These are phyloP conservation scores for Draba incana DNA, from an alignment of 345 rosid genomes.

Conservation along the genomic window DNA sequence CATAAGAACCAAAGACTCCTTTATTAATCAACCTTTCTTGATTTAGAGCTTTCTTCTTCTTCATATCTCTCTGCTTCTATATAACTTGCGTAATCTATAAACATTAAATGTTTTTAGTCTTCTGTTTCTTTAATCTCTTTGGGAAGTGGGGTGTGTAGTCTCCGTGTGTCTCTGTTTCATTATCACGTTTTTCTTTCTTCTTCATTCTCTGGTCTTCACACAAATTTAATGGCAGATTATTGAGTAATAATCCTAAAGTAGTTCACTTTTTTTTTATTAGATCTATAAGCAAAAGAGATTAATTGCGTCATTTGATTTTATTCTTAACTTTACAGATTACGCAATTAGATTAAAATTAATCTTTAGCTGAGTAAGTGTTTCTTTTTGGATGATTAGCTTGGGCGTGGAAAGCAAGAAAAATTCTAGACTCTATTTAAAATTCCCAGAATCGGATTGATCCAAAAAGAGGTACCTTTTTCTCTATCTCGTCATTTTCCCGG, in stretches of 20 bases:
- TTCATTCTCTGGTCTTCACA: conserved; percentile 8
- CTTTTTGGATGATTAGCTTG: conserved; percentile 23
- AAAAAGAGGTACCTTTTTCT: conserved; percentile 27
- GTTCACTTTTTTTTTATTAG: conserved; percentile 1
- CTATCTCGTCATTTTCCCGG: conserved; percentile 5
- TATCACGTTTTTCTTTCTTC: conserved; percentile 16
- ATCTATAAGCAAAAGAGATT: conserved; percentile 32
- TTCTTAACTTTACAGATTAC: conserved; percentile 29
- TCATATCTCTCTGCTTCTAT: conserved; percentile 18
- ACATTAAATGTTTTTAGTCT: conserved; percentile 29
- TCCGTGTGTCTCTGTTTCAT: conserved; percentile 20
- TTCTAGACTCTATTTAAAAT: conserved; percentile 11
- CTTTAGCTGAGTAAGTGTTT: conserved; percentile 21
- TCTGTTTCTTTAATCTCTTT: conserved; percentile 26
- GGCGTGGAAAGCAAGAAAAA: conserved; percentile 28
- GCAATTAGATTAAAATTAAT: conserved; percentile 32
- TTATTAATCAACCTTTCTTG: background rate
- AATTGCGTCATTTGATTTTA: conserved; percentile 37
- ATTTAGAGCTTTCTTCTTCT: conserved; percentile 23
- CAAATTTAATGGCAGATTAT: background rate
- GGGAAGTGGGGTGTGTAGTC: conserved; percentile 37
- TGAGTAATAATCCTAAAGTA: conserved; percentile 31
- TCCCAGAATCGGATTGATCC: conserved; percentile 37
- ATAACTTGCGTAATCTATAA: too few relatives aligned
- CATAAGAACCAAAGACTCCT: conserved; percentile 9